Conservation (phyloP, 2,329 filamentous ascomycete genomes). For the Monosporascus sp. region DNA sequence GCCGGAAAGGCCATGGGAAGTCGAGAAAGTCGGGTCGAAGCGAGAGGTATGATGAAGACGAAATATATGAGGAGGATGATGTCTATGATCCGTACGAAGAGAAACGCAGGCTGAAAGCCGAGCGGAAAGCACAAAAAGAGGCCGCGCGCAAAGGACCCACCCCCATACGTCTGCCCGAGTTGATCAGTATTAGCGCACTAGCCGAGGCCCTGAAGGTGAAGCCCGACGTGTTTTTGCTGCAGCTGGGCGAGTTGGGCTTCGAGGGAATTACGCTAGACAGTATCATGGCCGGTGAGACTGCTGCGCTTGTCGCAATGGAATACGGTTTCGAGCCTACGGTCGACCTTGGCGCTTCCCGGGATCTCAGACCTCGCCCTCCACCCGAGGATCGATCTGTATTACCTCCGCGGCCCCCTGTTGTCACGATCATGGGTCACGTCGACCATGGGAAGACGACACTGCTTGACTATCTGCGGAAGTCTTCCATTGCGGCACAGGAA, state of each 20-base stretch:
- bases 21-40: conserved; percentile 9
- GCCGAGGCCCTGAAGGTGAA: conserved; percentile 69
- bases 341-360: conserved; percentile 58
- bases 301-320: conserved; percentile 83
- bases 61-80: conserved; percentile 21
- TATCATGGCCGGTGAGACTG: conserved; percentile 85
- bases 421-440: conserved; percentile 99
- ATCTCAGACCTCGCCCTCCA: conserved; percentile 65
- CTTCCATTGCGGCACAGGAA: conserved; percentile 83
- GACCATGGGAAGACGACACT: conserved; percentile 98
- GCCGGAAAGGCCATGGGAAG: conserved; percentile 4
- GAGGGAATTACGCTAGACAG: conserved; percentile 78
- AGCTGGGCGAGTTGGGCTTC: conserved; percentile 82
- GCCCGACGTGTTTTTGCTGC: conserved; percentile 63
- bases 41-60: conserved; percentile 13
- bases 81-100: conserved; percentile 33
- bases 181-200: conserved; percentile 81
- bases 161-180: conserved; percentile 76
- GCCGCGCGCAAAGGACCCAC: conserved; percentile 38
- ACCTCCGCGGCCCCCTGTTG: conserved; percentile 78
- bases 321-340: conserved; percentile 87
- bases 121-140: conserved; percentile 34
- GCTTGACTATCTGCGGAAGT: conserved; percentile 87
- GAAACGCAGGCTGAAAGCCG: conserved; percentile 35
- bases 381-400: conserved; percentile 63